phyloP scores from a whole-genome alignment of 352 stramenopile species.

The Phytopythium delawarense region DNA sequence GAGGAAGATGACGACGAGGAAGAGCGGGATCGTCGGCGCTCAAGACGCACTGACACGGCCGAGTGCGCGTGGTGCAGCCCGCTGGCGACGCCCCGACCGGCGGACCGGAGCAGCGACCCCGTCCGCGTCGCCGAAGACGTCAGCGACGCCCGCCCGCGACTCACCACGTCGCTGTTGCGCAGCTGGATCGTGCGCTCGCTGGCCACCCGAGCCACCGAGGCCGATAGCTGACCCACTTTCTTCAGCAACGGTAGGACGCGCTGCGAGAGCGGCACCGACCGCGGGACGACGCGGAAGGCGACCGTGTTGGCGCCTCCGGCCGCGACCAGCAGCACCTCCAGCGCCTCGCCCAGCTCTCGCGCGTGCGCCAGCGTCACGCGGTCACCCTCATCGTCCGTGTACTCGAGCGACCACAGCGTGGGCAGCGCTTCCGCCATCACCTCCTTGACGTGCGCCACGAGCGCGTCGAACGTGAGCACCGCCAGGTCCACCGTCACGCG shows the following conservation, averaged over 20 bases:
- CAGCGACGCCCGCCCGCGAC: conserved; percentile 51
- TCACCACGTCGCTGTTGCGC: conserved; percentile 33
- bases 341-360: conserved; percentile 53
- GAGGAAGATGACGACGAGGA: conserved; percentile 1
- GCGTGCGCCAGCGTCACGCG: conserved; percentile 51
- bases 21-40: conserved; percentile 38
- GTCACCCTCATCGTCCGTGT: conserved; percentile 69
- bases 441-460: conserved; percentile 35
- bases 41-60: conserved; percentile 38
- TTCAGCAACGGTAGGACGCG: conserved; percentile 47
- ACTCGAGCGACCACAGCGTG: conserved; percentile 46
- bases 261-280: conserved; percentile 35
- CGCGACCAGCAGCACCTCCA: conserved; percentile 35
- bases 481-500: conserved; percentile 27
- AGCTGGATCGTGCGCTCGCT: conserved; percentile 17
- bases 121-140: conserved; percentile 44
- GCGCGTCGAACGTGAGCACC: conserved; percentile 37
- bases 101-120: conserved; percentile 33
- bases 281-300: conserved; percentile 56
- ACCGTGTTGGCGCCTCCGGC: conserved; percentile 16
- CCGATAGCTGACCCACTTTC: conserved; percentile 44
- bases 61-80: conserved; percentile 39
- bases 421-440: conserved; percentile 28
- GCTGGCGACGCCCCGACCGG: conserved; percentile 39
- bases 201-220: conserved; percentile 30